Percentiles rank a stretch among this genome's conserved stretches.
Evolutionary conservation across 805 yeast genomes (phyloP).

Genomic region (Saccharomycopsis sp.): DNA sequence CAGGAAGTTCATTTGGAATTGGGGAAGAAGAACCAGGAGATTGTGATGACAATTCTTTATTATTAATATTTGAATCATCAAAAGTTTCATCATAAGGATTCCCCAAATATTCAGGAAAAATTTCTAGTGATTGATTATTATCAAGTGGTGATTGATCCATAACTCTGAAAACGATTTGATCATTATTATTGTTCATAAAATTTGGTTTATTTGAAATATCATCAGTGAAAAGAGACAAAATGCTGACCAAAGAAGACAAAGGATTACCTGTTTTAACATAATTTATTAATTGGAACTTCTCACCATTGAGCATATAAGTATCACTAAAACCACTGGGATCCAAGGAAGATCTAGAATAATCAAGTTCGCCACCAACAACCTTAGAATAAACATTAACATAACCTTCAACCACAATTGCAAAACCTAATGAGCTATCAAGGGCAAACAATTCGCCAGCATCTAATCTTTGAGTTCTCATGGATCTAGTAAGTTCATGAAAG

Average conservation of each 20-base stretch:
- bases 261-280: conserved; percentile 81
- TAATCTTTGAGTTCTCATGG: conserved; percentile 80
- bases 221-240: conserved; percentile 62
- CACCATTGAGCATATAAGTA: conserved; percentile 40
- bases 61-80: background rate
- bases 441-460: conserved; percentile 67
- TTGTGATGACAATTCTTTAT: too few species aligned
- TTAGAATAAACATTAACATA: conserved; percentile 67
- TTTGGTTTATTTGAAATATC: conserved; percentile 18
- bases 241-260: conserved; percentile 70
- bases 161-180: conserved; percentile 2
- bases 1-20: conserved; percentile 20
- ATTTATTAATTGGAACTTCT: conserved; percentile 63
- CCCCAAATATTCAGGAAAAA: conserved; percentile 5
- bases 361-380: conserved; percentile 25
- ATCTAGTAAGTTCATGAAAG: conserved; percentile 84
- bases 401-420: conserved; percentile 90
- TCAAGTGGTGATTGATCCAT: conserved; percentile 1
- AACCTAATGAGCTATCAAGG: conserved; percentile 69
- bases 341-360: conserved; percentile 5
- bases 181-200: background rate
- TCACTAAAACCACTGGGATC: conserved; percentile 25
- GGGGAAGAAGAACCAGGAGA: background rate
- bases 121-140: conserved; percentile 2
- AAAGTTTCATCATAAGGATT: conserved; percentile 7